phyloP scores from a whole-genome alignment of 2,329 filamentous ascomycete species.

The Colletotrichum coccodes region DNA sequence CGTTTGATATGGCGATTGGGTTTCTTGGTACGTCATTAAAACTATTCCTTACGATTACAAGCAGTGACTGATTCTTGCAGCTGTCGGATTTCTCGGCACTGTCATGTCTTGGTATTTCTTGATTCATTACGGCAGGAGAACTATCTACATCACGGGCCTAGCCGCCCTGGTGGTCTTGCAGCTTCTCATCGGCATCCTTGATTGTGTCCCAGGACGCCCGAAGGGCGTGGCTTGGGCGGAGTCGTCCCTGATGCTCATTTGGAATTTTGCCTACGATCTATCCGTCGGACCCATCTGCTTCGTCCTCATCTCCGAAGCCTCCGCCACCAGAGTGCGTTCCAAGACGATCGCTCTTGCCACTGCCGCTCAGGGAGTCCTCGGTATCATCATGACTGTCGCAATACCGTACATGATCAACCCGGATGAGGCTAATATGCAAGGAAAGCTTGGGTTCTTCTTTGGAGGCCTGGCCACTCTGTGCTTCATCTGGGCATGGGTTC shows the following conservation, averaged over 20 bases:
- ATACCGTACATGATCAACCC: constrained; percentile 42
- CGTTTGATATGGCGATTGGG: constrained; percentile 54
- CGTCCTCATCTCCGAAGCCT: constrained; percentile 65
- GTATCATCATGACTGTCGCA: constrained; percentile 43
- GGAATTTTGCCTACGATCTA: constrained; percentile 48
- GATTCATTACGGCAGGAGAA: constrained; percentile 51
- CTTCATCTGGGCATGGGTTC: constrained; percentile 38
- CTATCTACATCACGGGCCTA: constrained; percentile 53
- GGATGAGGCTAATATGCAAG: constrained; percentile 46
- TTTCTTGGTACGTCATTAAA: constrained; percentile 52
- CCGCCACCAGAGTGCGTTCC: constrained; percentile 54
- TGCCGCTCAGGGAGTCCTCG: constrained; percentile 51
- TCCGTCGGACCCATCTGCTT: constrained; percentile 49
- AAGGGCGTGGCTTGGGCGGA: constrained; percentile 56
- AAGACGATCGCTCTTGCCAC: constrained; percentile 57
- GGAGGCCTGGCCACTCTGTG: constrained; percentile 35
- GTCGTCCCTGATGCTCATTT: constrained; percentile 58
- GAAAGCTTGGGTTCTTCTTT: constrained; percentile 42
- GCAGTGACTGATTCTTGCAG: constrained; percentile 46
- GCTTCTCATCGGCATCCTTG: constrained; percentile 54
- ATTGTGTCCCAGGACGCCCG: constrained; percentile 54
- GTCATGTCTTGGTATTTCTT: constrained; percentile 56
- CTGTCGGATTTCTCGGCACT: constrained; percentile 54
- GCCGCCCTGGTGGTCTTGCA: constrained; percentile 50
- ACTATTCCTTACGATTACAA: constrained; percentile 60